Evolutionary conservation across 768 basidiomycete species (phyloP), one percentile per base, ranked within the genome.

Genomic region (Mycena albidolilacea): DNA sequence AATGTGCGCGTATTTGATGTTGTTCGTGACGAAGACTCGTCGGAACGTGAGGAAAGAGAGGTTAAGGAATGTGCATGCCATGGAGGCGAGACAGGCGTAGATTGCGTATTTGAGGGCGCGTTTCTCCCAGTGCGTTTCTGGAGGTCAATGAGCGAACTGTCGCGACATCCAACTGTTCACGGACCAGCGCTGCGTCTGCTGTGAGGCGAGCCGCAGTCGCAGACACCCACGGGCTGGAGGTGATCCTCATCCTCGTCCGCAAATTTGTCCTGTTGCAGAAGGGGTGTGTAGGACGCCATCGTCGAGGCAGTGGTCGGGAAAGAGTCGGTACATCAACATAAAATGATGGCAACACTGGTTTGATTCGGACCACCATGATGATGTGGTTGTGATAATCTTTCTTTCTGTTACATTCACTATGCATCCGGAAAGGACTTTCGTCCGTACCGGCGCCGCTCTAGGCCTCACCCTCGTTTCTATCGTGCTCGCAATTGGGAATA

Each of bases 221-320:
- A 67, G 57, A 67, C 55, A 19, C 17, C 57, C 12, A 67, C 43
- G 7, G 39, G 35, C 9, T 30, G 41, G 44, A 30, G 7, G 54
- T 44, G 66, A 21, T 67, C 57, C 35, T 67, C 52, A 21, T 58
- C 55, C 17, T 67, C 66, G 54, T 59, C n/a, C 50, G 64, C 10
- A 41, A 46, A 55, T 7, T 52, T 55, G 46, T 14, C 50, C 7
- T 66, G 48, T 39, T 23, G 54, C 11, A 59, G 15, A 43, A 67
- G 66, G 3, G 66, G 66, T 35, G 66, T 17, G 66, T 67, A 58
- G 10, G 57, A 67, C 64, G 64, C 48, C 66, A 67, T 67, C 55
- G 21, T 5, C 7, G n/a, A 48, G 39, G 30, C 10, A 21, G 1
- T 41, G 19, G 37, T n/a, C 7, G 43, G 11, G 12, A 21, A 23